These are phyloP conservation scores for Pestalotiopsis sp. DNA, from an alignment of 2,329 filamentous ascomycete genomes.

Conservation along the genomic window DNA sequence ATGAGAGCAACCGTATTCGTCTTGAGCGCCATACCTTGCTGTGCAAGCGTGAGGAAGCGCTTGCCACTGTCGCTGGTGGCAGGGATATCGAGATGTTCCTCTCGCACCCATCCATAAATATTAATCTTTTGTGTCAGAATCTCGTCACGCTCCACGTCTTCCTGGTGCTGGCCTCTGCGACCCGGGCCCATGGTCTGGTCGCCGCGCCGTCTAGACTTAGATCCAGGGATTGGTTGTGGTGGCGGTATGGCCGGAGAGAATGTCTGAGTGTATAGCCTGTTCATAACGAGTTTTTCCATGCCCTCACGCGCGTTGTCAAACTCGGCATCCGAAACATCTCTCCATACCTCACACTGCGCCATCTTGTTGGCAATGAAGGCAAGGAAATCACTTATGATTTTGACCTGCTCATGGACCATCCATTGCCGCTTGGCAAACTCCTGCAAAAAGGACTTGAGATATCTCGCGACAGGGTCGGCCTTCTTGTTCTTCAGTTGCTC, in stretches of 20 bases:
- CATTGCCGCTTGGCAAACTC: conserved; percentile 98
- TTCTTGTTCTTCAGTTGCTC: conserved; percentile 95
- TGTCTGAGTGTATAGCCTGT: conserved; percentile 90
- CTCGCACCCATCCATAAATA: conserved; percentile 93
- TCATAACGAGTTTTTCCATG: conserved; percentile 99
- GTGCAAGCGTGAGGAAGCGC: conserved; percentile 84
- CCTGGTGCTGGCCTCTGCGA: conserved; percentile 92
- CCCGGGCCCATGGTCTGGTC: conserved; percentile 76
- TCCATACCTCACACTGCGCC: conserved; percentile 95
- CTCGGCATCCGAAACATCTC: conserved; percentile 91
- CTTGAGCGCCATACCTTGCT: conserved; percentile 64
- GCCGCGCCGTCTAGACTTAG: conserved; percentile 68
- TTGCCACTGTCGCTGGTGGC: conserved; percentile 82
- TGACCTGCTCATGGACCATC: conserved; percentile 99
- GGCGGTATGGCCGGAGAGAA: conserved; percentile 92
- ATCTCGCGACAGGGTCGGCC: conserved; percentile 96
- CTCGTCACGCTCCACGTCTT: conserved; percentile 95
- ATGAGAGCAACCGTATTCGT: background rate
- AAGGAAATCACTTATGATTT: conserved; percentile 96
- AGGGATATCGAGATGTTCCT: conserved; percentile 92
- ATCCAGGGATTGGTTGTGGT: conserved; percentile 71
- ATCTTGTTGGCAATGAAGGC: conserved; percentile 98
- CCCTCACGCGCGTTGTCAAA: conserved; percentile 98
- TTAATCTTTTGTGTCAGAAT: conserved; percentile 95
- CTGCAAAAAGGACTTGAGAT: conserved; percentile 88